Evolutionary conservation across 2,329 filamentous ascomycete species (phyloP), one percentile per base, ranked within the genome.

Genomic region (Epichloe bromicola): DNA sequence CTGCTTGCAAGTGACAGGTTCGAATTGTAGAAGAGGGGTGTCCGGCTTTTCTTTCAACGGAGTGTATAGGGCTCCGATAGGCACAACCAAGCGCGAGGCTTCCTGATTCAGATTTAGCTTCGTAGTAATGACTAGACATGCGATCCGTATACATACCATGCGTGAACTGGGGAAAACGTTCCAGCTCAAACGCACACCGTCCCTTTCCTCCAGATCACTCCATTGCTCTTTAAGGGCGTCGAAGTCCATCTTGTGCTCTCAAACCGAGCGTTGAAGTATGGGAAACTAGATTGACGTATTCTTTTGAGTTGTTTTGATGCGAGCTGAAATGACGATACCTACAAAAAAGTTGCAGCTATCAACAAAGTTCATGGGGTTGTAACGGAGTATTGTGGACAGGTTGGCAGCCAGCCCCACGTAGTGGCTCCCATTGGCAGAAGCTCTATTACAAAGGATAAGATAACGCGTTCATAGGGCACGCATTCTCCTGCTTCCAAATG

Each of bases 141-240:
- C 15, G 7, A 26, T 36, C 20, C 42, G 15, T n/a, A 34, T 10
- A 71, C 78, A 61, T 61, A 88, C 90, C 89, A 98, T 96, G 67
- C 93, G 88, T 64, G 91, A 91, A 74, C 90, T 96, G 47, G 93
- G 93, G 64, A 98, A 95, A 55, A 94, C 94, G 67, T 98, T 98
- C 93, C 93, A 98, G 71, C 91, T 96, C 58, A 98, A 78, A 56
- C 93, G 84, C 63, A 97, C 82, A 55, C 93, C 93, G 81, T 98
- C 93, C 60, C 88, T 83, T 65, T 98, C 93, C 74, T 98, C 93
- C 53, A 95, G 84, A 68, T 96, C 89, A 63, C 85, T 88, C 90
- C 90, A 96, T 73, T 91, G 86, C 71, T 96, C 90, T 73, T 96
- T 96, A 59, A 95, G 74, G 59, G 83, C 79, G 69, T 96, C 90